These are phyloP conservation scores for Diaporthe amygdali DNA, from an alignment of 2,329 filamentous ascomycete genomes.

Conservation along the genomic window DNA sequence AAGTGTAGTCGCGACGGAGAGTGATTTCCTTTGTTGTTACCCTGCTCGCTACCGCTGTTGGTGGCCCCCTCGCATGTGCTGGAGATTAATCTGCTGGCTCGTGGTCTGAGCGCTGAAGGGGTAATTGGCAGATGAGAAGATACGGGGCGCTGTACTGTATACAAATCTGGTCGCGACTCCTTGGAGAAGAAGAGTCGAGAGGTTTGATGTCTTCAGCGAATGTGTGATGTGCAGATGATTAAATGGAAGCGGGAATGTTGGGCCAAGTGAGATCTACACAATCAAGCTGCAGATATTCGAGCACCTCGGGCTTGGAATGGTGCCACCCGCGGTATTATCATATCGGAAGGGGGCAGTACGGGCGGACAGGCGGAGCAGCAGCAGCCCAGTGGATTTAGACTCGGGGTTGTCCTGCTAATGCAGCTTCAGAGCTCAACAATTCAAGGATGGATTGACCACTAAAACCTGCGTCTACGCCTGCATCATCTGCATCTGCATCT, in stretches of 20 bases:
- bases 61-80: not conserved
- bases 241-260: not conserved
- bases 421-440: slow-evolving; percentile 8
- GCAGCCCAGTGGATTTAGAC: not conserved
- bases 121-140: not conserved
- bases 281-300: not conserved
- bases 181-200: not conserved
- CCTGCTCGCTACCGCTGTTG: not conserved
- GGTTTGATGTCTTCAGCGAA: not conserved
- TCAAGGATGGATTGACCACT: not conserved
- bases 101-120: slow-evolving; percentile 13
- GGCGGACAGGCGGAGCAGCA: not conserved
- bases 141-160: not conserved
- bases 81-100: not conserved
- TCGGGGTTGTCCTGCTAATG: slow-evolving; percentile 3
- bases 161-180: not conserved
- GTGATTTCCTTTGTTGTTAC: slow-evolving; percentile 4
- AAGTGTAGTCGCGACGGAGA: not conserved
- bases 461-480: not conserved
- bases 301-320: slow-evolving; percentile 4
- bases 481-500: not conserved
- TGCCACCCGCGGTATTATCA: not conserved
- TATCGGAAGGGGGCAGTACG: not conserved
- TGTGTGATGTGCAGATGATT: not conserved
- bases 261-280: slow-evolving; percentile 11